These are phyloP conservation scores for Epichloe typhina DNA, from an alignment of 2,329 filamentous ascomycete genomes.

Conservation along the genomic window DNA sequence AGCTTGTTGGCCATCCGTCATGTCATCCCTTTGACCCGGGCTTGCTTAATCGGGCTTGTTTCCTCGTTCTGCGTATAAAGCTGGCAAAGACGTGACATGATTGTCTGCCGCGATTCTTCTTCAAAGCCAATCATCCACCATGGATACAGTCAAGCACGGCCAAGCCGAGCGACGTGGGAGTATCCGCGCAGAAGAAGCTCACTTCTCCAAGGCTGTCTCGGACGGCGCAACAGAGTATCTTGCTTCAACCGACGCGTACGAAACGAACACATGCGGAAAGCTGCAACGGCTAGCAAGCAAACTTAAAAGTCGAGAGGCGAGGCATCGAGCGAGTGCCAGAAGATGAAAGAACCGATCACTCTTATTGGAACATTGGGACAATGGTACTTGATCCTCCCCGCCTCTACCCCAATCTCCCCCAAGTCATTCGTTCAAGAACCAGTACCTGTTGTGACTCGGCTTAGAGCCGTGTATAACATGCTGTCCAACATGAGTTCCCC, in stretches of 20 bases:
- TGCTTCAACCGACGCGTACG: neutral
- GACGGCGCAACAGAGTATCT: neutral
- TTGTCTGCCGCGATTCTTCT: neutral
- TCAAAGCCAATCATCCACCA: constrained; percentile 4
- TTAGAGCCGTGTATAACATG: too few relatives aligned
- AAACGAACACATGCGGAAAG: constrained; percentile 12
- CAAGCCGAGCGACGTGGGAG: neutral
- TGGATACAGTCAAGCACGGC: neutral
- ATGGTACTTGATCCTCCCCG: constrained; percentile 36
- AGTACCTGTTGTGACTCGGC: too few relatives aligned
- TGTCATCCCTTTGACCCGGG: neutral
- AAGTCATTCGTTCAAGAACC: too few relatives aligned
- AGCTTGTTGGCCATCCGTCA: neutral
- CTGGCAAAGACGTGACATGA: neutral
- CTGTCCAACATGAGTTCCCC: too few relatives aligned
- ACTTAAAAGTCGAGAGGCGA: constrained; percentile 56
- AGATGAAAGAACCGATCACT: constrained; percentile 52
- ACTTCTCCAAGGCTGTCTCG: neutral
- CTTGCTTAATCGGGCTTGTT: too few relatives aligned
- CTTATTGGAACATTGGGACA: constrained; percentile 54
- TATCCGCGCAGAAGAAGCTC: neutral
- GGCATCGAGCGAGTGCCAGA: constrained; percentile 65
- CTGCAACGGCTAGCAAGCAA: constrained; percentile 50
- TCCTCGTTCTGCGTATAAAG: neutral
- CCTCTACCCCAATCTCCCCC: too few relatives aligned